Percentiles rank a stretch among this genome's conserved stretches.
phyloP scores from a whole-genome alignment of 2,329 filamentous ascomycete genomes.

The Cladophialophora bantiana region DNA sequence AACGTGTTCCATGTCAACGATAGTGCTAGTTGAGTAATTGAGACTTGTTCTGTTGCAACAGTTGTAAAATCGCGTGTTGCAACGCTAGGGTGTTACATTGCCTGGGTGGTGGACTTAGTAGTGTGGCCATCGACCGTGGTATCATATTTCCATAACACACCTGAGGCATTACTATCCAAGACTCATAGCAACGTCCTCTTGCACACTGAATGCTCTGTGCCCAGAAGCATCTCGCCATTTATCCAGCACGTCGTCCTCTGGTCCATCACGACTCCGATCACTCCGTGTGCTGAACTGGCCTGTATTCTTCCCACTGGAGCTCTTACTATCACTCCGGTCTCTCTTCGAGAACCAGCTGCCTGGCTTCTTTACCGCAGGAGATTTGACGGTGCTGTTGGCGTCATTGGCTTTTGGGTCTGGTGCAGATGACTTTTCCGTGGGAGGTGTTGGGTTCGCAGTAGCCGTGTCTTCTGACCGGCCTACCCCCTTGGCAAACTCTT shows the following conservation, averaged over 20 bases:
- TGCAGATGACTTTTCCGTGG: conserved; percentile 13
- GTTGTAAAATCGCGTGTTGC: conserved; percentile 1
- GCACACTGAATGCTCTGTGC: conserved; percentile 32
- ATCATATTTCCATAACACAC: not conserved
- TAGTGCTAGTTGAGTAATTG: conserved; percentile 7
- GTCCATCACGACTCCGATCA: conserved; percentile 36
- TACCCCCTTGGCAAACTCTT: conserved; percentile 33
- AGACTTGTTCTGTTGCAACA: not conserved
- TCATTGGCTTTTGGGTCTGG: conserved; percentile 24
- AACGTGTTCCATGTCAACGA: conserved; percentile 12
- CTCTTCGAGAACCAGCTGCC: conserved; percentile 36
- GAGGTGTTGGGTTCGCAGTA: conserved; percentile 3
- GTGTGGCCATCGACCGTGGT: not conserved
- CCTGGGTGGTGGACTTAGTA: conserved; percentile 3
- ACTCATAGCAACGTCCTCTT: conserved; percentile 37
- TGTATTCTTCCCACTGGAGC: conserved; percentile 37
- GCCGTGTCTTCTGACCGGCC: conserved; percentile 22
- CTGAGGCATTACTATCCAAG: conserved; percentile 27
- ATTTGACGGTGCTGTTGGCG: conserved; percentile 23
- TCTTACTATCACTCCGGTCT: conserved; percentile 36
- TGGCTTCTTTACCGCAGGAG: conserved; percentile 26
- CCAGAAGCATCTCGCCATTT: conserved; percentile 32
- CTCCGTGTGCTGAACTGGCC: conserved; percentile 31
- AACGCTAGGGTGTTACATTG: conserved; percentile 6
- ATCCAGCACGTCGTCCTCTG: conserved; percentile 38